A percentile compares a stretch with the other conserved stretches of the same genome.
phyloP scores from a whole-genome alignment of 2,329 filamentous ascomycete species.

The Pseudomassariella vexata region DNA sequence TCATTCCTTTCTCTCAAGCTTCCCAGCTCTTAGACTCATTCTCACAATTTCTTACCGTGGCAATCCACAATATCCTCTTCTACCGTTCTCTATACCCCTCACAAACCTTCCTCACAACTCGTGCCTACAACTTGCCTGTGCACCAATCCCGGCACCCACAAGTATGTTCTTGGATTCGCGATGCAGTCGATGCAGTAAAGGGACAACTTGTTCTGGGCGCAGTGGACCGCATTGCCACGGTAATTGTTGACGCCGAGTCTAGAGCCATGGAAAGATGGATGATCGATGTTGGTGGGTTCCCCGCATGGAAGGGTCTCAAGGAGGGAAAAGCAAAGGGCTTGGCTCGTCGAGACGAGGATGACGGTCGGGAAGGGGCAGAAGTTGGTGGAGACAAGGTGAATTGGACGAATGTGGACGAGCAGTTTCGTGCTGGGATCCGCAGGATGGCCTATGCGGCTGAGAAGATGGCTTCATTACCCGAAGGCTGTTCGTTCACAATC shows the following conservation, averaged over 20 bases:
- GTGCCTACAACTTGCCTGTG: slow-evolving; percentile 78
- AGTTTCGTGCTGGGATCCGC: slow-evolving; percentile 62
- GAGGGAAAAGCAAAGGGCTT: slow-evolving; percentile 17
- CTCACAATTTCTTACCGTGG: slow-evolving; percentile 72
- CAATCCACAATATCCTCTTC: slow-evolving; percentile 81
- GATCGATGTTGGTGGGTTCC: slow-evolving; percentile 51
- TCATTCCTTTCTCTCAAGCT: slow-evolving; percentile 34
- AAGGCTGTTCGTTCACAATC: slow-evolving; percentile 68
- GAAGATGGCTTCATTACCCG: slow-evolving; percentile 51
- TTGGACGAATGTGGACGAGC: slow-evolving; percentile 62
- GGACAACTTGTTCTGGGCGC: slow-evolving; percentile 59
- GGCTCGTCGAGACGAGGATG: slow-evolving; percentile 20
- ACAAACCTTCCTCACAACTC: slow-evolving; percentile 69
- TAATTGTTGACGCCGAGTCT: slow-evolving; percentile 31
- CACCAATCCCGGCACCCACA: slow-evolving; percentile 81
- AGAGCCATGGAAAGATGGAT: slow-evolving; percentile 56
- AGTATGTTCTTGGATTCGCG: slow-evolving; percentile 79
- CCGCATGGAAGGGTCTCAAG: slow-evolving; percentile 33
- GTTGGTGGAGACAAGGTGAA: slow-evolving; percentile 27
- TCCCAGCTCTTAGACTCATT: slow-evolving; percentile 62
- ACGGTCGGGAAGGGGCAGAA: slow-evolving; percentile 5
- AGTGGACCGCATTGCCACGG: slow-evolving; percentile 41
- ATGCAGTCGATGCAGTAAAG: slow-evolving; percentile 69
- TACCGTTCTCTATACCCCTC: slow-evolving; percentile 74
- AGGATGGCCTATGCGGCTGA: slow-evolving; percentile 56